Evolutionary conservation across 148 eudicot genomes (phyloP).

Genomic region (Rhododendron mucronatum): DNA sequence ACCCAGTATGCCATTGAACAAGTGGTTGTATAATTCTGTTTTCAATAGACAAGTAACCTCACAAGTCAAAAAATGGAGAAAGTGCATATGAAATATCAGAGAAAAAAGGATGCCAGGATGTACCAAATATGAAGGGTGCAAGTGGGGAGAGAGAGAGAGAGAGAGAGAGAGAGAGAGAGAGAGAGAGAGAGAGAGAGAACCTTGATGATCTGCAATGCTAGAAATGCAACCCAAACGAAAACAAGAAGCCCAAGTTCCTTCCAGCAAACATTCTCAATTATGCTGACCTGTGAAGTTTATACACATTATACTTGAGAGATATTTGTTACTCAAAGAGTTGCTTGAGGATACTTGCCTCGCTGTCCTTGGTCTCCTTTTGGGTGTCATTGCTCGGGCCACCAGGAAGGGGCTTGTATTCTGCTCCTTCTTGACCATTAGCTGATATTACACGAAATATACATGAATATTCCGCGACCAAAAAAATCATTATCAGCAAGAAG

Average conservation of each 20-base stretch:
- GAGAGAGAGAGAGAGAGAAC: constrained; percentile 20
- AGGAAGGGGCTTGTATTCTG: constrained; percentile 69
- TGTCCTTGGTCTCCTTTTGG: constrained; percentile 15
- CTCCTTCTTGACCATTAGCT: constrained; percentile 48
- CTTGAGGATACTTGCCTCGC: constrained; percentile 27
- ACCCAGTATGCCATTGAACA: constrained; percentile 73
- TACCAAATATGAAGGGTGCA: neutral
- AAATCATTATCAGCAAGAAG: neutral
- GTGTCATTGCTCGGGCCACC: constrained; percentile 47
- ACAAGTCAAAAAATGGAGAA: neutral
- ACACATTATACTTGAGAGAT: constrained; percentile 4
- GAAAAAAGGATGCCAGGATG: neutral
- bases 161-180: neutral
- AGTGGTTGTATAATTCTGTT: constrained; percentile 57
- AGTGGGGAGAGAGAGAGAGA: neutral
- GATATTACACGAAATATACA: constrained; percentile 11
- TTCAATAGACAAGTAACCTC: neutral
- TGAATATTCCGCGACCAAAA: constrained; percentile 1
- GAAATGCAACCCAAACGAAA: constrained; percentile 79
- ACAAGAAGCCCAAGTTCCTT: constrained; percentile 75
- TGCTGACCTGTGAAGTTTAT: constrained; percentile 40
- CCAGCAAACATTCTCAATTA: constrained; percentile 72
- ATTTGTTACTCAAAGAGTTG: neutral
- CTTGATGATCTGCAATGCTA: constrained; percentile 69
- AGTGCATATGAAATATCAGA: neutral